These are phyloP conservation scores for Erodium chrysanthum DNA, from an alignment of 441 rosid species.

Conservation along the genomic window DNA sequence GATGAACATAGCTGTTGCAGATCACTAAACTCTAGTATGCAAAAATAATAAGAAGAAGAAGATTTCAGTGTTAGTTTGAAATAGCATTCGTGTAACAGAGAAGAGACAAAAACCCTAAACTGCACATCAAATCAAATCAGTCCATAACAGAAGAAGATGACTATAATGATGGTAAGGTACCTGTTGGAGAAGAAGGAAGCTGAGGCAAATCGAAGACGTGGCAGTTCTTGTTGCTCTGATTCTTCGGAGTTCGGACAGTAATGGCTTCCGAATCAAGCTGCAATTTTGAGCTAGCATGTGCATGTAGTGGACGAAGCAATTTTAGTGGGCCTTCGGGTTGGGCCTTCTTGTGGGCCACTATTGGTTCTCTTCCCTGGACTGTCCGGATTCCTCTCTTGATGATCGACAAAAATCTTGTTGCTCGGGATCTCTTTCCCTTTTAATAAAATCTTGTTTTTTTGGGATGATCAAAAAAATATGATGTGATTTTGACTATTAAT, in stretches of 20 bases:
- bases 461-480: no score
- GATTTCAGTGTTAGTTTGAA: neutral
- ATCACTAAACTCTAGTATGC: neutral
- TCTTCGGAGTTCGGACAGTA: neutral
- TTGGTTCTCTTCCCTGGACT: no score
- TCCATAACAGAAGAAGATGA: neutral
- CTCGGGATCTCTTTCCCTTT: no score
- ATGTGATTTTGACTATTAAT: no score
- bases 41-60: neutral
- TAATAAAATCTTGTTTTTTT: no score
- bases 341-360: no score
- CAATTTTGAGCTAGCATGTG: no score
- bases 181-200: neutral
- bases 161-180: neutral
- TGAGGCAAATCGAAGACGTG: neutral
- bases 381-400: no score
- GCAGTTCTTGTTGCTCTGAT: neutral
- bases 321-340: no score
- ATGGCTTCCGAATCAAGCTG: neutral
- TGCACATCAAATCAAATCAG: neutral
- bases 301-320: no score
- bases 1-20: slow-evolving; percentile 27
- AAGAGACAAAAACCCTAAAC: neutral
- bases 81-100: neutral
- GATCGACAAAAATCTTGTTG: no score